phyloP scores from a whole-genome alignment of 192 early-diverging fungal species.

The Obelidium mucronatum region DNA sequence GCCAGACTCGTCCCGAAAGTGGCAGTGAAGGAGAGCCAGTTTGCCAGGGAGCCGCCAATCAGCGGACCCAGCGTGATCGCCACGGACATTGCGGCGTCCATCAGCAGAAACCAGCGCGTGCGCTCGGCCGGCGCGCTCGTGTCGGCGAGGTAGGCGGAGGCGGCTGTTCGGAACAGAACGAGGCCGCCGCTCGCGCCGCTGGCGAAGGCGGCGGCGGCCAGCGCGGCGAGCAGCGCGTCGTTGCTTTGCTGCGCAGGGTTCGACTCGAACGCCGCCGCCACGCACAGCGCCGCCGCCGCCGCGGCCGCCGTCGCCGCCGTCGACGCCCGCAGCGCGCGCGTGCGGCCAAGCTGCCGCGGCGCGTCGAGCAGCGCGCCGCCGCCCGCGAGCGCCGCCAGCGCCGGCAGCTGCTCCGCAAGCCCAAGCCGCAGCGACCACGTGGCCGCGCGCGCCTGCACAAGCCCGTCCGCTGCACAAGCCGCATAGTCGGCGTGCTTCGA shows the following conservation, averaged over 20 bases:
- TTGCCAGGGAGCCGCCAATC: conserved; percentile 3
- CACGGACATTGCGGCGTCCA: conserved; percentile 12
- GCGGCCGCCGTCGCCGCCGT: neutral
- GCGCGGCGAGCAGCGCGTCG: neutral
- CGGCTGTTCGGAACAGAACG: conserved; percentile 1
- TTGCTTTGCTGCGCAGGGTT: too few relatives aligned
- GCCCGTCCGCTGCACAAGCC: conserved; percentile 3
- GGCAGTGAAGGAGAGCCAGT: neutral
- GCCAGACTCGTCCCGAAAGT: neutral
- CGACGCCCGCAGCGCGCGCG: neutral
- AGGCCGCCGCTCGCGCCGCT: neutral
- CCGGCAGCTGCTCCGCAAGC: conserved; percentile 5
- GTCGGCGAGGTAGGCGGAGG: conserved; percentile 5
- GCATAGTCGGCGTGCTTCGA: neutral
- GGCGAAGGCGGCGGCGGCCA: neutral
- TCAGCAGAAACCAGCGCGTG: conserved; percentile 9
- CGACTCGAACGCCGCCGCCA: too few relatives aligned
- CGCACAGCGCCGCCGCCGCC: neutral
- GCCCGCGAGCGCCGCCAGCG: too few relatives aligned
- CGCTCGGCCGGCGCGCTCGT: neutral
- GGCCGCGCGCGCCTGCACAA: neutral
- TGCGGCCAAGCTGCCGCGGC: neutral
- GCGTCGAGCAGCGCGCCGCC: neutral
- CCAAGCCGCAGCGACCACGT: neutral
- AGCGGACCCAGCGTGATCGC: conserved; percentile 19